Evolutionary conservation across 495 filamentous ascomycete species (phyloP), one percentile per base, ranked within the genome.

Genomic region (Penicillium chermesinum): DNA sequence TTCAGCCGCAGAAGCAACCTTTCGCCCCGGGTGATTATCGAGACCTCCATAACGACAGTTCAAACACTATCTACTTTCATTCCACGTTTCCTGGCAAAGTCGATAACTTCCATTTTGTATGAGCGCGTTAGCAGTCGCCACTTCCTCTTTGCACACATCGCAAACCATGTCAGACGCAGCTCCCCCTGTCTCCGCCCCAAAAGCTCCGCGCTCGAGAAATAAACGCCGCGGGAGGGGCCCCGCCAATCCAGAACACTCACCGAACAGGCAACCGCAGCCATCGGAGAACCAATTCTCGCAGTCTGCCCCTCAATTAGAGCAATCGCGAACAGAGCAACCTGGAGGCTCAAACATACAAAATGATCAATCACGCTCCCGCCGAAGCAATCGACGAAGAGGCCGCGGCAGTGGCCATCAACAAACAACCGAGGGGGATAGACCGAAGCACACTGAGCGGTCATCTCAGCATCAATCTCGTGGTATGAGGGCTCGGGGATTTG

Each of bases 401-500:
- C 50, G 59, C 41, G 53, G 48, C 32, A 56, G 58, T 48, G 58
- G 53, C 16, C 33, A 45, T 20, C 54, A n/a, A n/a, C n/a, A 59
- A 43, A 53, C 56, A 50, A 56, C 33, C 50, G 19, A 55, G 46
- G 27, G 59, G 57, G 46, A 47, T 13, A 59, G 53, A 44, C 55
- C 37, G n/a, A 56, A 61, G 14, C 57, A 48, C 25, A 44, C 27
- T 10, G 49, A 38, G 14, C 52, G 54, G 42, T 32, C 36, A 25
- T 14, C 44, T 36, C 49, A 46, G 20, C 33, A 30, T 8, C 52
- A 48, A 36, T 32, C 49, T 34, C 45, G 48, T 40, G 63, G 60
- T 38, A 62, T 58, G 71, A 67, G 74, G 19, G 69, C 70, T 20
- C 67, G 80, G 56, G 61, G 68, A 25, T 83, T 82, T 55, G 74